phyloP scores from a whole-genome alignment of 805 yeast species.

The Metahyphopichia silvanorum region DNA sequence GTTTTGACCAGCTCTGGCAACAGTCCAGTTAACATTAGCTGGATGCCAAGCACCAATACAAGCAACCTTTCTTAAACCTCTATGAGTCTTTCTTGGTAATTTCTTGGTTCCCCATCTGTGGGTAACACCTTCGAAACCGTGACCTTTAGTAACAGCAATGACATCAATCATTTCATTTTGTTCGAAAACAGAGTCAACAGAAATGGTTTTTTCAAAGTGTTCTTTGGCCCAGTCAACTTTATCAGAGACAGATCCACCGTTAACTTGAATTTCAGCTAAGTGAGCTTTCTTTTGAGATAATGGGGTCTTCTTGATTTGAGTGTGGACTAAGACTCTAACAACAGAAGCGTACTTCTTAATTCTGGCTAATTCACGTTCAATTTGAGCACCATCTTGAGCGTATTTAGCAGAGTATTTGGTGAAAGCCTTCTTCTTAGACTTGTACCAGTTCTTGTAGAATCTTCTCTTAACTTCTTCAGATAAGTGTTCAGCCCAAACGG shows the following conservation, averaged over 20 bases:
- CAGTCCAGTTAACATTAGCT: constrained; percentile 99
- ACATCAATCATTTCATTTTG: constrained; percentile 98
- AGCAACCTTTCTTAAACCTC: constrained; percentile 99
- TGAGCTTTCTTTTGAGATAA: constrained; percentile 99
- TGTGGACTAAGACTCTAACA: constrained; percentile 99
- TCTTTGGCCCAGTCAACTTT: constrained; percentile 98
- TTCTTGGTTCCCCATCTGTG: constrained; percentile 99
- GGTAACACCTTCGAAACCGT: constrained; percentile 99
- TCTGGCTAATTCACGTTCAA: constrained; percentile 97
- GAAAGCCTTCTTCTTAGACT: constrained; percentile 99
- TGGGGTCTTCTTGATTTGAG: constrained; percentile 99
- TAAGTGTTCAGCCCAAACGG: constrained; percentile 99
- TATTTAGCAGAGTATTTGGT: constrained; percentile 99
- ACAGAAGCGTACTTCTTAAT: constrained; percentile 97
- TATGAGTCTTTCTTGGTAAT: constrained; percentile 99
- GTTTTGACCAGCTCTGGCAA: constrained; percentile 99
- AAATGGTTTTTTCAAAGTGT: constrained; percentile 98
- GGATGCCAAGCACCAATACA: constrained; percentile 99
- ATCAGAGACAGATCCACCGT: constrained; percentile 98
- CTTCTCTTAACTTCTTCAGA: constrained; percentile 99
- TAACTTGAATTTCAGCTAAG: constrained; percentile 98
- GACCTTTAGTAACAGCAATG: constrained; percentile 99
- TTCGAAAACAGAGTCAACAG: constrained; percentile 94
- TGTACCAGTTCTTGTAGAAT: constrained; percentile 99
- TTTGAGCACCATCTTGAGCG: constrained; percentile 83